Percentiles rank a stretch among this genome's conserved stretches.
These are phyloP conservation scores for Juglanconis juglandina DNA, from an alignment of 2,329 filamentous ascomycete species.

Conservation along the genomic window DNA sequence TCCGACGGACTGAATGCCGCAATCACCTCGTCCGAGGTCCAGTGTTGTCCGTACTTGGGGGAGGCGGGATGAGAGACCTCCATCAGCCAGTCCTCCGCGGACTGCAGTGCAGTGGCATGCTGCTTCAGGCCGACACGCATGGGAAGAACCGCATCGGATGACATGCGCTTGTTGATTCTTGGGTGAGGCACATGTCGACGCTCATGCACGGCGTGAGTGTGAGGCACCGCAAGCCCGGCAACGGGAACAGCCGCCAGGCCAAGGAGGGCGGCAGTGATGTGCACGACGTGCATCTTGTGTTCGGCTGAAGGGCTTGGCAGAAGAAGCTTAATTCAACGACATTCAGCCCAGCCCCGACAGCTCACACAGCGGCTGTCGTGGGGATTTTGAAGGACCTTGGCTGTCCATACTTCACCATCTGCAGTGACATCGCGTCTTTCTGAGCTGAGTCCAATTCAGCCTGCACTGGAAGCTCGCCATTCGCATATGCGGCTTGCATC, in stretches of 20 bases:
- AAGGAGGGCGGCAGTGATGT: conserved; percentile 2
- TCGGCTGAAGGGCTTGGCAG: neutral
- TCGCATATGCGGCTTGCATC: too few species aligned
- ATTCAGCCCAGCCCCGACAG: neutral
- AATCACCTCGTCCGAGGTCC: conserved; percentile 33
- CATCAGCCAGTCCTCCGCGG: conserved; percentile 14
- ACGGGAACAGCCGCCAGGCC: neutral
- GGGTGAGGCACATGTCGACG: conserved; percentile 8
- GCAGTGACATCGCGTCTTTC: neutral
- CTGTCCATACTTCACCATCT: neutral
- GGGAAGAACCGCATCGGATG: neutral
- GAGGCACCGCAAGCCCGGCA: conserved; percentile 4
- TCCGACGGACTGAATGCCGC: conserved; percentile 35
- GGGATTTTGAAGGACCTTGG: neutral
- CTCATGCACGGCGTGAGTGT: conserved; percentile 11
- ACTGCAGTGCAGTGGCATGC: conserved; percentile 3
- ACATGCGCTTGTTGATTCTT: conserved; percentile 8
- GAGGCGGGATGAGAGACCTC: conserved; percentile 9
- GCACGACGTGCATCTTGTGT: conserved; percentile 4
- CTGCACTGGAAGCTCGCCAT: neutral
- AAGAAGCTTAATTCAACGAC: neutral
- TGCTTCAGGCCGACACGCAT: conserved; percentile 12
- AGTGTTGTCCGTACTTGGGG: conserved; percentile 27
- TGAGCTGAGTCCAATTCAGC: neutral
- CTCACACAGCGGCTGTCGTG: neutral